Percentiles rank a stretch among this genome's conserved stretches.
Conservation (phyloP, 2,329 filamentous ascomycete species). For the Cladosporium cucumerinum region DNA sequence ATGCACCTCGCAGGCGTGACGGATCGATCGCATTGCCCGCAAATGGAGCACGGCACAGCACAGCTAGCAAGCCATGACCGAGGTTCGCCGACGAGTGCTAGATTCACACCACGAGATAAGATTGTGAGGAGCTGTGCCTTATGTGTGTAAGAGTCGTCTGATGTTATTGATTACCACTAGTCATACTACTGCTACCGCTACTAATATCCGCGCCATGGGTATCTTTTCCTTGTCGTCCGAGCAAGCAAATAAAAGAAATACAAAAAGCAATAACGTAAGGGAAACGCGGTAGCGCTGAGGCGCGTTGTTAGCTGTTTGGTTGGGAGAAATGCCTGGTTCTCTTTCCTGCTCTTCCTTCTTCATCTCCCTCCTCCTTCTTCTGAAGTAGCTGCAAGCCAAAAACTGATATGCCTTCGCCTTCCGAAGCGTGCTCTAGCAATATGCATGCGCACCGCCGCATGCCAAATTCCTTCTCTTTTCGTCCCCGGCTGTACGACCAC, state of each 20-base stretch:
- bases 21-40: background rate
- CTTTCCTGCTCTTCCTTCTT: background rate
- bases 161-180: background rate
- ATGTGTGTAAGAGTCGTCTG: background rate
- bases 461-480: background rate
- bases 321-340: background rate
- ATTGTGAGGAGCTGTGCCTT: background rate
- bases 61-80: background rate
- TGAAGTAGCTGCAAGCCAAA: background rate
- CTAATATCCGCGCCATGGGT: conserved; percentile 5
- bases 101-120: background rate
- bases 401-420: background rate
- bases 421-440: background rate
- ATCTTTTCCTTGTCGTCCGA: conserved; percentile 7
- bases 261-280: background rate
- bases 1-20: background rate
- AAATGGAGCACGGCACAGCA: background rate
- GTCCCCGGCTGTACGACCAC: background rate
- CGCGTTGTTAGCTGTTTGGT: background rate
- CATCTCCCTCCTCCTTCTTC: background rate
- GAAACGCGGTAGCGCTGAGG: background rate
- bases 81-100: background rate
- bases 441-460: background rate
- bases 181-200: background rate
- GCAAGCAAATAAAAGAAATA: background rate